Base-by-base conservation (phyloP, 768 basidiomycete genomes). In the Lactarius indigo region DNA sequence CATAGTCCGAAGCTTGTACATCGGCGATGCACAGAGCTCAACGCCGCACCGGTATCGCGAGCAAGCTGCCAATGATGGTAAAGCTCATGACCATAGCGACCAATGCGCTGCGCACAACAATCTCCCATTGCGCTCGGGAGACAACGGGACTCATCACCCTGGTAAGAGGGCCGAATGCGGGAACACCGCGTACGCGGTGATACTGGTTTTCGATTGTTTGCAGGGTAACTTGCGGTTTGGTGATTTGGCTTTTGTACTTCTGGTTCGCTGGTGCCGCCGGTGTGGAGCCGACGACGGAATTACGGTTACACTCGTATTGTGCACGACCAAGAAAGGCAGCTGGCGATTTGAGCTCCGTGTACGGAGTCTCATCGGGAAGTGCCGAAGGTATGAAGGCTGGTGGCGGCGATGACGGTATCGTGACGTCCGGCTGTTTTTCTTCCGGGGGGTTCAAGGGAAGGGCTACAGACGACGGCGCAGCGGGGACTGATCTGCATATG, bases 71-170 rank as follows among this genome's bases (percentile, higher is more conserved):
- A 12, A 78, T 64, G 12, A 79, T 62, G 4, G 70, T 57, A 2
- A 74, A 67, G 20, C 77, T 74, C 1, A 78, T 62, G 17, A 87
- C 31, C 28, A 84, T 76, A 0, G 84, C 85, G 12, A 86, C 70
- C 0, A 78, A 33, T 54, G 79, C 80, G 2, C 87, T 87, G 42
- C 89, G 79, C 31, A 89, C 78, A 35, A 92, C 89, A 33, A 93
- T 88, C 76, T 92, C 90, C 92, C 91, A 93, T 71, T 94, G 92
- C 3, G 85, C 90, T n/a, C 92, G 82, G 60, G 84, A 82, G 59
- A 92, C 85, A 64, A 88, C 80, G 18, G 89, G 87, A 66, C 83
- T 89, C 59, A 89, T 80, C 26, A 93, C 80, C 47, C 80, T 82
- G 52, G 91, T 91, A 64, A 93, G 77, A 37, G 90, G 88, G 26